A percentile compares a stretch with the other conserved stretches of the same genome.
Conservation (phyloP, 345 rosid genomes). For the Lepidium aucheri region DNA sequence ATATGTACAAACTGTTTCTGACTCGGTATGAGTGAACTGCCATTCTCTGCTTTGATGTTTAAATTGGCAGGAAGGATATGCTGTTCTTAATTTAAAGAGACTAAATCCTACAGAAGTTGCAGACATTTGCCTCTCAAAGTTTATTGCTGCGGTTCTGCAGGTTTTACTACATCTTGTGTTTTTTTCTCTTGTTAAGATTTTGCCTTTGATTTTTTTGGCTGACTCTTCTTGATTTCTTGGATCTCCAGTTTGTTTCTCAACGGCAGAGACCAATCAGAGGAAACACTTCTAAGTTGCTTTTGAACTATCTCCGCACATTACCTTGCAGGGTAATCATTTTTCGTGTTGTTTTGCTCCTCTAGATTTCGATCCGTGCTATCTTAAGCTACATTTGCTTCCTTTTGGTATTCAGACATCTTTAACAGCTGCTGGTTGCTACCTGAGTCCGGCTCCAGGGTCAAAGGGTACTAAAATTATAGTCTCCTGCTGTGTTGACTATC, state of each 20-base stretch:
- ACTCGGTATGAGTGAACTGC: neutral
- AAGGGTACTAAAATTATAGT: conserved; percentile 70
- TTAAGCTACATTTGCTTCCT: neutral
- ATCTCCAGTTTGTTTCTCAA: conserved; percentile 76
- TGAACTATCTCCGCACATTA: conserved; percentile 48
- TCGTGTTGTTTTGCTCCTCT: neutral
- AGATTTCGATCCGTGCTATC: neutral
- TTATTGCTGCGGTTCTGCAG: conserved; percentile 57
- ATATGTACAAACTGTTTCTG: neutral
- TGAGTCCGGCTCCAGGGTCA: conserved; percentile 82
- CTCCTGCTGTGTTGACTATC: conserved; percentile 62
- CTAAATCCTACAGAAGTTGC: conserved; percentile 47
- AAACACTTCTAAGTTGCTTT: conserved; percentile 57
- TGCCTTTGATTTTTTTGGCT: neutral
- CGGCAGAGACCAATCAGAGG: conserved; percentile 80
- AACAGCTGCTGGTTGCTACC: conserved; percentile 91
- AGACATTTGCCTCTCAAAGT: conserved; percentile 65
- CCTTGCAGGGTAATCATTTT: conserved; percentile 70
- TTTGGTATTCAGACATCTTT: conserved; percentile 55
- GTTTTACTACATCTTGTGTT: conserved; percentile 30
- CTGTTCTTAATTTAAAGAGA: conserved; percentile 52
- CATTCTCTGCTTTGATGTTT: neutral
- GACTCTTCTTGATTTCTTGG: conserved; percentile 11
- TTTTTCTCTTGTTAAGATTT: neutral
- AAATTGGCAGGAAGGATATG: conserved; percentile 60